A percentile compares a stretch with the other conserved stretches of the same genome.
These are phyloP conservation scores for Yamadazyma sp. DNA, from an alignment of 1,139 yeast species.

Conservation along the genomic window DNA sequence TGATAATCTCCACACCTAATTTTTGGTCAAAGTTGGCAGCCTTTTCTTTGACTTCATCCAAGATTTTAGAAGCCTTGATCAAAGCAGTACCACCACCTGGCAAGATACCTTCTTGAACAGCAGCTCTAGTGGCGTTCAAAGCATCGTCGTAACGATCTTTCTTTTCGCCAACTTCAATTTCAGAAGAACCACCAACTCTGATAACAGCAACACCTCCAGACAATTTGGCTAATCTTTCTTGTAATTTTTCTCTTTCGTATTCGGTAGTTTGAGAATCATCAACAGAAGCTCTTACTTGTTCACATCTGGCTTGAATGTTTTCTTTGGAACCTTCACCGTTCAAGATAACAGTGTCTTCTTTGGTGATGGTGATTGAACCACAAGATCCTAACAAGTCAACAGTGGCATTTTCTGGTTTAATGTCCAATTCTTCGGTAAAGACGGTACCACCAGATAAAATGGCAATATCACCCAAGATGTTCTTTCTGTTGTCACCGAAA, in stretches of 20 bases:
- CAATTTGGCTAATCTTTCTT: slow-evolving; percentile 96
- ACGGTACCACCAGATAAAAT: slow-evolving; percentile 97
- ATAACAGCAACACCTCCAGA: slow-evolving; percentile 99
- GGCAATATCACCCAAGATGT: slow-evolving; percentile 96
- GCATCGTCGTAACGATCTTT: slow-evolving; percentile 99
- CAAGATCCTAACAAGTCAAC: slow-evolving; percentile 89
- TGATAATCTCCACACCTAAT: slow-evolving; percentile 94
- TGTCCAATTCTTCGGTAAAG: slow-evolving; percentile 96
- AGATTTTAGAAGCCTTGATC: slow-evolving; percentile 85
- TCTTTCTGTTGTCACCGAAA: slow-evolving; percentile 98
- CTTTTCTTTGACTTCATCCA: slow-evolving; percentile 63
- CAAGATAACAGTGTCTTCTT: slow-evolving; percentile 94
- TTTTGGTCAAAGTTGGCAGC: slow-evolving; percentile 96
- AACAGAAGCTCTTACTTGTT: slow-evolving; percentile 88
- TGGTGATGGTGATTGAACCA: slow-evolving; percentile 91
- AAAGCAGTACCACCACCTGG: slow-evolving; percentile 99
- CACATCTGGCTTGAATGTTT: slow-evolving; percentile 86
- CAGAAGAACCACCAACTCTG: slow-evolving; percentile 97
- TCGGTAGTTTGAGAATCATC: slow-evolving; percentile 76
- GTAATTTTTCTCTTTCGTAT: slow-evolving; percentile 96
- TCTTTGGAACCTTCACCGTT: slow-evolving; percentile 97
- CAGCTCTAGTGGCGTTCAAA: slow-evolving; percentile 98
- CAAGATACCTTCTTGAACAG: slow-evolving; percentile 98
- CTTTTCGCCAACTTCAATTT: slow-evolving; percentile 99
- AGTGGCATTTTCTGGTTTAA: slow-evolving; percentile 96